Percentiles rank a stretch among this genome's conserved stretches.
Evolutionary conservation across 768 basidiomycete species (phyloP).

Genomic region (Lentinula guzmanii): DNA sequence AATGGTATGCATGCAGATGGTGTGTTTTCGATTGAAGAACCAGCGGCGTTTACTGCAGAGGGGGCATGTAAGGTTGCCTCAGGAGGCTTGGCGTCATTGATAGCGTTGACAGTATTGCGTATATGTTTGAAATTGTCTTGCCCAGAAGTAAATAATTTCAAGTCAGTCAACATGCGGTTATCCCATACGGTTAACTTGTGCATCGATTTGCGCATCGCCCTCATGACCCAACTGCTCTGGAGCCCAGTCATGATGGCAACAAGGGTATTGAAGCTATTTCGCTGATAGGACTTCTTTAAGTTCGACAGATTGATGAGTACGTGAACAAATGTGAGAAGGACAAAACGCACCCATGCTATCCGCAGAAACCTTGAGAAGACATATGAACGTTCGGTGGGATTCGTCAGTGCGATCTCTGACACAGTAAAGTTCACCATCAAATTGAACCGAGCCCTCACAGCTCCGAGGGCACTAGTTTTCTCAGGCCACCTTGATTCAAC

Average conservation of each 20-base stretch:
- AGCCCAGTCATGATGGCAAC: slow-evolving; percentile 78
- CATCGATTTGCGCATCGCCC: slow-evolving; percentile 65
- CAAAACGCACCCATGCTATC: slow-evolving; percentile 63
- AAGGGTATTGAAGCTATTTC: slow-evolving; percentile 74
- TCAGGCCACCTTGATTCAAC: slow-evolving; percentile 48
- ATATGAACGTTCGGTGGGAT: slow-evolving; percentile 53
- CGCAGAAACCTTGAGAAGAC: slow-evolving; percentile 79
- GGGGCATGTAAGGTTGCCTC: slow-evolving; percentile 48
- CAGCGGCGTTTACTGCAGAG: slow-evolving; percentile 42
- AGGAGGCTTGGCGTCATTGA: slow-evolving; percentile 61
- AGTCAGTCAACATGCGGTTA: slow-evolving; percentile 63
- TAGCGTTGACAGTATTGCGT: slow-evolving; percentile 54
- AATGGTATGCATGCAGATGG: slow-evolving; percentile 73
- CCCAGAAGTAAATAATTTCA: slow-evolving; percentile 59
- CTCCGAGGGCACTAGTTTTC: slow-evolving; percentile 68
- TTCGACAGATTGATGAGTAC: background rate
- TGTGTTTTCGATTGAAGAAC: slow-evolving; percentile 27
- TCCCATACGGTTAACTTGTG: slow-evolving; percentile 64
- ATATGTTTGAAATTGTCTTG: slow-evolving; percentile 72
- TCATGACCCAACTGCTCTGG: slow-evolving; percentile 59
- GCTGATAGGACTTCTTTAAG: slow-evolving; percentile 68
- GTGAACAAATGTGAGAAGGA: background rate
- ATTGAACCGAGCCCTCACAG: slow-evolving; percentile 79
- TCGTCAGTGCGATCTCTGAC: slow-evolving; percentile 77
- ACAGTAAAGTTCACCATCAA: slow-evolving; percentile 75